A percentile compares a stretch with the other conserved stretches of the same genome.
Evolutionary conservation across 139 green algal species (phyloP).

Genomic region (Haematococcus sp.): DNA sequence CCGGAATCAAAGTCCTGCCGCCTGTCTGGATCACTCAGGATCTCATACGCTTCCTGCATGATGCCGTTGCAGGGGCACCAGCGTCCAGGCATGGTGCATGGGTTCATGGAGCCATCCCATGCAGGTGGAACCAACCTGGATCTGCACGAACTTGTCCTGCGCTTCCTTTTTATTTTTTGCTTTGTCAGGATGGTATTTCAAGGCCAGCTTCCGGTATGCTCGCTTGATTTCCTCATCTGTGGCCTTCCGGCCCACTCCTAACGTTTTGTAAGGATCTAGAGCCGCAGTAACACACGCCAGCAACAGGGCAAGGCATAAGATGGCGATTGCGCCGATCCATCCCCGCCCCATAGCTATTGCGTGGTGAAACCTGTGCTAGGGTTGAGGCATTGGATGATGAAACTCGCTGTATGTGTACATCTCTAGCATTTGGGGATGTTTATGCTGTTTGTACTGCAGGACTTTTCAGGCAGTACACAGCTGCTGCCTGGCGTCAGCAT

Average conservation of each 20-base stretch:
- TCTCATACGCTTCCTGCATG: slow-evolving; percentile 32
- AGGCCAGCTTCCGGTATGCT: slow-evolving; percentile 30
- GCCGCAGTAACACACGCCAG: background rate
- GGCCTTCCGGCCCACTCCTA: slow-evolving; percentile 18
- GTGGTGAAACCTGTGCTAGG: background rate
- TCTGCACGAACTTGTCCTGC: slow-evolving; percentile 33
- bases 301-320: background rate
- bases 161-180: background rate
- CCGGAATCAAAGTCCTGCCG: slow-evolving; percentile 28
- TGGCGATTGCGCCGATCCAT: too few species aligned
- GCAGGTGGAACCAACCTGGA: slow-evolving; percentile 24
- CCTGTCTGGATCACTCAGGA: slow-evolving; percentile 26
- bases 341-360: background rate
- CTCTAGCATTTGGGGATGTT: background rate
- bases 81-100: background rate
- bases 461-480: too few species aligned
- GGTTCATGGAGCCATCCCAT: background rate
- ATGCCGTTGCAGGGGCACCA: background rate
- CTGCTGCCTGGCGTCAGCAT: too few species aligned
- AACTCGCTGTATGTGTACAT: background rate
- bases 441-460: background rate
- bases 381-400: background rate
- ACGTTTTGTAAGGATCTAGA: slow-evolving; percentile 28
- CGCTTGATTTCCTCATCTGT: slow-evolving; percentile 34
- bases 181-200: slow-evolving; percentile 45